Conservation (phyloP, 192 early-diverging fungal genomes). For the Linnemannia hyalina region DNA sequence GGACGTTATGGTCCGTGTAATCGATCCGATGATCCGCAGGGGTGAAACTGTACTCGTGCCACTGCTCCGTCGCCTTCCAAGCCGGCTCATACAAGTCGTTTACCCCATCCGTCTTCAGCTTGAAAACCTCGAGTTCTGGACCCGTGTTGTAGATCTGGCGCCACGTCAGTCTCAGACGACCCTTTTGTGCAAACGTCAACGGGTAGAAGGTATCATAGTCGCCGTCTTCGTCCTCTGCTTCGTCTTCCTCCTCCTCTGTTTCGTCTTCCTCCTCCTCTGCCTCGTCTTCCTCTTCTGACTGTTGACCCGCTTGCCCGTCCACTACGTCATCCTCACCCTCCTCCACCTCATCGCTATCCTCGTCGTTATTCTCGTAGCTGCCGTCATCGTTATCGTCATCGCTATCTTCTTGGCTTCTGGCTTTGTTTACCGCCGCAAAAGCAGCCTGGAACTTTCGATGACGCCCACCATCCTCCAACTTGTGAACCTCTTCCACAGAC, state of each 20-base stretch:
- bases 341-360: too few relatives aligned
- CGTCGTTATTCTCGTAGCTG: neutral
- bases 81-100: neutral
- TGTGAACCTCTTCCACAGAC: neutral
- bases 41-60: conserved; percentile 38
- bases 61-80: conserved; percentile 10
- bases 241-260: neutral
- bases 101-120: neutral
- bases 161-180: conserved; percentile 23
- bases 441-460: neutral
- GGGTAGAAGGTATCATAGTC: conserved; percentile 15
- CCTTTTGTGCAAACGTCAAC: conserved; percentile 19
- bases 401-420: neutral
- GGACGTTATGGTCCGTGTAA: conserved; percentile 37
- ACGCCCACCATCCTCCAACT: neutral
- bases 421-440: neutral
- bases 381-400: neutral
- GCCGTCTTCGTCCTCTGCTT: neutral
- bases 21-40: conserved; percentile 24
- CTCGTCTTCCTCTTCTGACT: neutral
- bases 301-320: neutral
- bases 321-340: neutral
- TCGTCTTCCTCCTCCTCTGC: conserved; percentile 1
- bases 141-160: conserved; percentile 48
- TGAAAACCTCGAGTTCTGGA: conserved; percentile 9